phyloP scores from a whole-genome alignment of 1,284 basidiomycete species.

The Serendipita sp. region DNA sequence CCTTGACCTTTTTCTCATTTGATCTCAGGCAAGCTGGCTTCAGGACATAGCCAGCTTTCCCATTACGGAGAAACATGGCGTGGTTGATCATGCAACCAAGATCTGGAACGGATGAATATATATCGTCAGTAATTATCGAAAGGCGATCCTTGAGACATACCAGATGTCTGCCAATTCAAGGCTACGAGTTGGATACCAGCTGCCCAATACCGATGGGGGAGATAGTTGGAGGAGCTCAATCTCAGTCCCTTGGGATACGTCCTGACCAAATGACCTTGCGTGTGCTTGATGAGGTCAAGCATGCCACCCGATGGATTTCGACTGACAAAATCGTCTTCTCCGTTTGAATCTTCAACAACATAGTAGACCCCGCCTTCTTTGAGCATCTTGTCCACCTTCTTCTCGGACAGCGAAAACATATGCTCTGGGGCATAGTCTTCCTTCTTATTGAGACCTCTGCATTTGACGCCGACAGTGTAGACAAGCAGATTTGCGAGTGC shows the following conservation, averaged over 20 bases:
- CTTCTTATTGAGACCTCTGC: slow-evolving; percentile 82
- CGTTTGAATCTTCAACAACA: not conserved
- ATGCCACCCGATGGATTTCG: slow-evolving; percentile 36
- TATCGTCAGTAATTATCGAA: not conserved
- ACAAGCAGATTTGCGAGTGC: slow-evolving; percentile 68
- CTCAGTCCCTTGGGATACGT: slow-evolving; percentile 82
- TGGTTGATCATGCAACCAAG: slow-evolving; percentile 82
- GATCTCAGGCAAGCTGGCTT: slow-evolving; percentile 71
- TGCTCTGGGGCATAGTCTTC: slow-evolving; percentile 78
- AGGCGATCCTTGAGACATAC: slow-evolving; percentile 28
- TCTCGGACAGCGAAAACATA: slow-evolving; percentile 88
- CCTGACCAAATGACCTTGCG: slow-evolving; percentile 70
- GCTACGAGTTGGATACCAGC: slow-evolving; percentile 89
- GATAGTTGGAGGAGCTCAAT: slow-evolving; percentile 77
- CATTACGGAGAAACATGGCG: slow-evolving; percentile 87
- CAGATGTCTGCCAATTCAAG: slow-evolving; percentile 95
- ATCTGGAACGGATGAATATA: slow-evolving; percentile 32
- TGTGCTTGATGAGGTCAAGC: slow-evolving; percentile 79
- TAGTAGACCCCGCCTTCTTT: slow-evolving; percentile 17
- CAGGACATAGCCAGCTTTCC: slow-evolving; percentile 75
- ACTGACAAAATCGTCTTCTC: not conserved
- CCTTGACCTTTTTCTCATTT: slow-evolving; percentile 38
- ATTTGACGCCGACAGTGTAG: slow-evolving; percentile 94
- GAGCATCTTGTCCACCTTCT: slow-evolving; percentile 38
- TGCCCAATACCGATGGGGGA: slow-evolving; percentile 82